Evolutionary conservation across 1,284 basidiomycete species (phyloP), one percentile per base, ranked within the genome.

Genomic region (Vanrija sp.): DNA sequence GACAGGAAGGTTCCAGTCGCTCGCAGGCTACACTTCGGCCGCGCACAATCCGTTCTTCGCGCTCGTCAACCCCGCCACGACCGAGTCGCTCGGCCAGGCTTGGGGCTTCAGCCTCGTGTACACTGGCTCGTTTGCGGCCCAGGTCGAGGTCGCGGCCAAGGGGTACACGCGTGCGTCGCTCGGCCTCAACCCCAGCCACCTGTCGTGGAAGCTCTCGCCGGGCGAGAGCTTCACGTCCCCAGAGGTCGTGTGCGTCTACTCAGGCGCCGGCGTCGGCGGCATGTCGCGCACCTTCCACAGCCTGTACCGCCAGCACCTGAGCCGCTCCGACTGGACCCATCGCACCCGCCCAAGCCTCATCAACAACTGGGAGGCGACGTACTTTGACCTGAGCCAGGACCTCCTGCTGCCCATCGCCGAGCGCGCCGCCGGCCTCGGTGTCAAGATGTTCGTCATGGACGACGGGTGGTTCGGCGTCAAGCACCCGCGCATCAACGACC

Each of bases 401-500:
- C 47, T 46, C 6, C 52, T 69, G n/a, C 36, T 49, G 10, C 31
- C 45, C 15, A 62, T 68, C n/a, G 68, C 68, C 4, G 43, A 57
- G 22, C 45, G 42, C 4, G 61, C 60, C 10, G 61, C 59, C 3
- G 52, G 58, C 12, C 47, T 67, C 19, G 67, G 67, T 3, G 57
- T 68, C 38, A 60, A 62, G 51, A 48, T 68, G 31, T 68, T 69
- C 45, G 67, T 71, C 39, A 62, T 71, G 55, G 69, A 71, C 42
- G 69, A 69, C 47, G 69, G 69, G 8, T 71, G 69, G 69, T 71
- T 69, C 47, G 69, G 69, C 3, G 47, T 52, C 47, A 64, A 63
- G 47, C 53, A 69, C 46, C 62, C 67, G 36, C 54, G 68, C 25
- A n/a, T 47, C 8, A 36, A 45, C 37, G 66, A 67, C 54, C 22